A percentile compares a stretch with the other conserved stretches of the same genome.
These are phyloP conservation scores for Rutstroemia sp. DNA, from an alignment of 2,329 filamentous ascomycete genomes.

Conservation along the genomic window DNA sequence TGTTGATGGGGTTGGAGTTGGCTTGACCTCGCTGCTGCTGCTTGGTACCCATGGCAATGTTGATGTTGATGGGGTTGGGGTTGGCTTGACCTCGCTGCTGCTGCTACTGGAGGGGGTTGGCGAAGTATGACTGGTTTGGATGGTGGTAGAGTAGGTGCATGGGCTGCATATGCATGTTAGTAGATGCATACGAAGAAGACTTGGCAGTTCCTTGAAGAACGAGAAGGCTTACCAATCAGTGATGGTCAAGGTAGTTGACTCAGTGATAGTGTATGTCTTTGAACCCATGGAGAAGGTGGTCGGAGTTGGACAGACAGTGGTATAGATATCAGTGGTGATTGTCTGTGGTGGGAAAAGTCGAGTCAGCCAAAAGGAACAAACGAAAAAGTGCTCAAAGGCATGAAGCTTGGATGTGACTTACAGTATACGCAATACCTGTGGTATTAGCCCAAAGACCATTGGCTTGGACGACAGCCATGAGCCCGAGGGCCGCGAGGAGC, in stretches of 20 bases:
- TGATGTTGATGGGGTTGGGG: not conserved
- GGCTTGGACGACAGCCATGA: slow-evolving; percentile 6
- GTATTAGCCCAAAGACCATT: not conserved
- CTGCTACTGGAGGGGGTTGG: too few relatives aligned
- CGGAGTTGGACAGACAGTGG: slow-evolving; percentile 29
- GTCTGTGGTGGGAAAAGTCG: not conserved
- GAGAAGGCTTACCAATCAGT: slow-evolving; percentile 31
- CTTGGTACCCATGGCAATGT: not conserved
- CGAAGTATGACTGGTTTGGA: not conserved
- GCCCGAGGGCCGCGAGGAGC: slow-evolving; percentile 6
- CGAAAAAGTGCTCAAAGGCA: not conserved
- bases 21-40: not conserved
- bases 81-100: not conserved
- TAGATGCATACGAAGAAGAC: not conserved
- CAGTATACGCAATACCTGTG: slow-evolving; percentile 8
- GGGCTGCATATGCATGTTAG: not conserved
- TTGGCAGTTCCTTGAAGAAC: not conserved
- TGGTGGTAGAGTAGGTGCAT: slow-evolving; percentile 7
- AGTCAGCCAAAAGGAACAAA: not conserved
- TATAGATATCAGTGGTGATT: slow-evolving; percentile 32
- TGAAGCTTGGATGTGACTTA: not conserved
- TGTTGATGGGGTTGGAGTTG: not conserved
- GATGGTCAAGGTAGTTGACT: slow-evolving; percentile 43
- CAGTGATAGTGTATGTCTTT: slow-evolving; percentile 51
- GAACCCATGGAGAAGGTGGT: slow-evolving; percentile 37